Percentiles rank a stretch among this genome's conserved stretches.
These are phyloP conservation scores for Grosmannia clavigera DNA, from an alignment of 2,329 filamentous ascomycete genomes.

Conservation along the genomic window DNA sequence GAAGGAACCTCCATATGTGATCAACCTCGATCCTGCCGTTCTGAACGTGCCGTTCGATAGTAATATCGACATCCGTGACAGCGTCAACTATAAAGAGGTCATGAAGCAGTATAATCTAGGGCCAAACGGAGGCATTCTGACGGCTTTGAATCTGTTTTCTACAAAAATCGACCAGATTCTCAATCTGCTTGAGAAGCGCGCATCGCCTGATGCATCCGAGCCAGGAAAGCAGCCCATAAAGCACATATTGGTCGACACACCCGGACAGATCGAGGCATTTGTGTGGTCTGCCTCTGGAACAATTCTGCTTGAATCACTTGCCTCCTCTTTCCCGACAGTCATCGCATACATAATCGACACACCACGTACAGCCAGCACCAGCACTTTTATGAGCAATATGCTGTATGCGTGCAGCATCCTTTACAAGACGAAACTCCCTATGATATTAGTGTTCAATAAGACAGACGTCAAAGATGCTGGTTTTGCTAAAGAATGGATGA, in stretches of 20 bases:
- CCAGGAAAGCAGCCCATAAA: constrained; percentile 54
- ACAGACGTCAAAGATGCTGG: constrained; percentile 85
- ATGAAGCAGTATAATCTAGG: constrained; percentile 99
- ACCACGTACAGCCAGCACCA: constrained; percentile 80
- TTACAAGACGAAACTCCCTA: constrained; percentile 96
- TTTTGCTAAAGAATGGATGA: constrained; percentile 99
- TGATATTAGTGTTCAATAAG: constrained; percentile 99
- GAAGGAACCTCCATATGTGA: constrained; percentile 75
- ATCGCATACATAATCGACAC: constrained; percentile 98
- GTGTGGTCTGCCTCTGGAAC: constrained; percentile 95
- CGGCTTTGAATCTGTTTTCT: constrained; percentile 88
- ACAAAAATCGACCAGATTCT: constrained; percentile 98
- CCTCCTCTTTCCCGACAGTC: constrained; percentile 89
- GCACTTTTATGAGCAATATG: constrained; percentile 99
- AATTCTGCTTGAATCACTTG: constrained; percentile 84
- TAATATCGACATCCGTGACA: constrained; percentile 98
- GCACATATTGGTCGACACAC: constrained; percentile 87
- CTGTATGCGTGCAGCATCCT: constrained; percentile 96
- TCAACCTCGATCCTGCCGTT: constrained; percentile 95
- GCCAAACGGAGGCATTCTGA: constrained; percentile 93
- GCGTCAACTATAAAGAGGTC: constrained; percentile 98
- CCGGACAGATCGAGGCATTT: constrained; percentile 96
- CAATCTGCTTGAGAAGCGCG: constrained; percentile 76
- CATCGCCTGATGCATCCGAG: constrained; percentile 47
- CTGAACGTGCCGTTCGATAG: constrained; percentile 86